These are phyloP conservation scores for Lunasporangiospora selenospora DNA, from an alignment of 192 early-diverging fungal genomes.

Conservation along the genomic window DNA sequence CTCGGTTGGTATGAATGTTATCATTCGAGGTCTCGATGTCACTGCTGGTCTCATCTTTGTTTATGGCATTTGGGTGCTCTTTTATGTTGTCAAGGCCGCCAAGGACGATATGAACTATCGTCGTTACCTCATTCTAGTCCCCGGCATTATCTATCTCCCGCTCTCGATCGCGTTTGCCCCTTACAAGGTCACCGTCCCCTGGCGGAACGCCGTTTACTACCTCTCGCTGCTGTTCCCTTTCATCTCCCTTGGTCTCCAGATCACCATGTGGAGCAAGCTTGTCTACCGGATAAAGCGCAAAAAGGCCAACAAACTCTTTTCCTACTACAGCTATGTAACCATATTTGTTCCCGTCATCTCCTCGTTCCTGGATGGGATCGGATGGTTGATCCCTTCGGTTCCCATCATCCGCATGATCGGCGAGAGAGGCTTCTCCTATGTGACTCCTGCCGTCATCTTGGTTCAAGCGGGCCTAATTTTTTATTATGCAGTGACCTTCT, in stretches of 20 bases:
- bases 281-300: constrained; percentile 43
- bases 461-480: constrained; percentile 36
- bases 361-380: constrained; percentile 38
- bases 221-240: constrained; percentile 38
- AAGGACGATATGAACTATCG: constrained; percentile 18
- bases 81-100: constrained; percentile 20
- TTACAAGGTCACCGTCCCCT: constrained; percentile 38
- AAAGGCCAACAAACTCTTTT: constrained; percentile 27
- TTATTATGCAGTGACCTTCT: constrained; percentile 38
- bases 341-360: constrained; percentile 36
- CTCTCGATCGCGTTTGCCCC: constrained; percentile 45
- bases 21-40: constrained; percentile 32
- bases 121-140: constrained; percentile 27
- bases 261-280: constrained; percentile 40
- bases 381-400: constrained; percentile 33
- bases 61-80: constrained; percentile 39
- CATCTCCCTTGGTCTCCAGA: constrained; percentile 42
- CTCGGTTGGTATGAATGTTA: constrained; percentile 22
- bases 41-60: constrained; percentile 11
- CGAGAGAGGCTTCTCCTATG: constrained; percentile 31
- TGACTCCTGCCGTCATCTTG: constrained; percentile 34
- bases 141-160: constrained; percentile 34
- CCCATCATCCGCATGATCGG: constrained; percentile 42
- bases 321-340: constrained; percentile 30
- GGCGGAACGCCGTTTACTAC: constrained; percentile 43